A percentile compares a stretch with the other conserved stretches of the same genome.
Evolutionary conservation across 2,329 filamentous ascomycete species (phyloP).

Genomic region (Coniochaeta hoffmannii): DNA sequence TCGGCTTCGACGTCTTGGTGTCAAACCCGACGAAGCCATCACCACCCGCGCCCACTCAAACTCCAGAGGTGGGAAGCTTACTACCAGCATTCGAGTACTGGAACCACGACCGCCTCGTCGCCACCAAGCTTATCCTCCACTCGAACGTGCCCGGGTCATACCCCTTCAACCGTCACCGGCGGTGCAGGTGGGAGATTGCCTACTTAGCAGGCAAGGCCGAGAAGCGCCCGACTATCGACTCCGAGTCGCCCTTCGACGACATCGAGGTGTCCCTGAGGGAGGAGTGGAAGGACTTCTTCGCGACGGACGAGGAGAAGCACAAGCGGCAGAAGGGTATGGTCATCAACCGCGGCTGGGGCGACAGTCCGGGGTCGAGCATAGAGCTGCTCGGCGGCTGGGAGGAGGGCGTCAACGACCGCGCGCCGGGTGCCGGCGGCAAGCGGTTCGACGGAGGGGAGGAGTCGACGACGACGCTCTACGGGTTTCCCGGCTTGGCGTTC

Average conservation of each 20-base stretch:
- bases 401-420: conserved; percentile 37
- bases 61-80: not conserved
- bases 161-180: conserved; percentile 88
- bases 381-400: conserved; percentile 84
- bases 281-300: conserved; percentile 62
- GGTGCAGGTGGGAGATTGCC: conserved; percentile 76
- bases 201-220: conserved; percentile 42
- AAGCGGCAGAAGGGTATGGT: conserved; percentile 69
- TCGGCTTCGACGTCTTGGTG: conserved; percentile 91
- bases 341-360: conserved; percentile 82
- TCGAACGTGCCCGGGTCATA: conserved; percentile 94
- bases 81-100: conserved; percentile 42
- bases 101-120: conserved; percentile 59
- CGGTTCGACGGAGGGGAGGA: conserved; percentile 48
- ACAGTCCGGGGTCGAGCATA: conserved; percentile 83
- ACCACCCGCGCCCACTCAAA: conserved; percentile 25
- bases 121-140: conserved; percentile 87
- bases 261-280: conserved; percentile 62
- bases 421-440: conserved; percentile 28
- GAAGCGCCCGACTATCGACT: conserved; percentile 46
- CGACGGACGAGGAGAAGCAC: conserved; percentile 42
- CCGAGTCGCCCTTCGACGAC: conserved; percentile 70
- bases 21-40: conserved; percentile 65
- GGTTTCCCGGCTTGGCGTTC: conserved; percentile 89
- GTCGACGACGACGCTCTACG: conserved; percentile 75